Evolutionary conservation across 2,329 filamentous ascomycete genomes (phyloP).

Genomic region (Sarocladiaceae sp.): DNA sequence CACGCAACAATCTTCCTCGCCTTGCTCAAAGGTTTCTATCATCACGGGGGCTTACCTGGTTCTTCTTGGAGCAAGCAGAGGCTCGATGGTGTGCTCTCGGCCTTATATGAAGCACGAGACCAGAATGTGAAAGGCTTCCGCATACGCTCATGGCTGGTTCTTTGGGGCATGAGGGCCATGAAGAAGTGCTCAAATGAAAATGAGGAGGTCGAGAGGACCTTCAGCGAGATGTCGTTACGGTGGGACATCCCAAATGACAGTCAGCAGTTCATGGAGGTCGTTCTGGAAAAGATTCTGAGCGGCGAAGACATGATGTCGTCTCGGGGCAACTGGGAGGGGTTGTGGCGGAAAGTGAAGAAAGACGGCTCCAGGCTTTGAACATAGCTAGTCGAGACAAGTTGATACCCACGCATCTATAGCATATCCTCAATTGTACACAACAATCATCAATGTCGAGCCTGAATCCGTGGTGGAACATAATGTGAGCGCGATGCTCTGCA

Average conservation of each 20-base stretch:
- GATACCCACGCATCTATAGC: slow-evolving; percentile 1
- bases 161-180: slow-evolving; percentile 59
- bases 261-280: slow-evolving; percentile 39
- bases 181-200: slow-evolving; percentile 48
- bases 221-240: slow-evolving; percentile 38
- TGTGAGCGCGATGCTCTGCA: too few species aligned
- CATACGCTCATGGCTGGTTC: slow-evolving; percentile 54
- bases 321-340: slow-evolving; percentile 18
- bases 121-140: slow-evolving; percentile 35
- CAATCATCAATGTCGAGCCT: neutral
- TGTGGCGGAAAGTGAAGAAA: slow-evolving; percentile 18
- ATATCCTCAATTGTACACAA: slow-evolving; percentile 5
- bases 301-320: slow-evolving; percentile 24
- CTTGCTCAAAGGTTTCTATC: slow-evolving; percentile 74
- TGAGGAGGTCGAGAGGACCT: slow-evolving; percentile 48
- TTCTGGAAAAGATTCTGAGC: slow-evolving; percentile 36
- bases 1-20: slow-evolving; percentile 73
- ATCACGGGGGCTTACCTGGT: slow-evolving; percentile 58
- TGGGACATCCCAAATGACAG: slow-evolving; percentile 39
- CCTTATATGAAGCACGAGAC: slow-evolving; percentile 53
- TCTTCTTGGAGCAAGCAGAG: slow-evolving; percentile 66
- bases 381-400: neutral
- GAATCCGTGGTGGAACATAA: neutral
- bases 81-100: slow-evolving; percentile 62
- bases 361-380: slow-evolving; percentile 22